Conservation (phyloP, 208 protist species). For the Acanthamoeba castellanii region DNA sequence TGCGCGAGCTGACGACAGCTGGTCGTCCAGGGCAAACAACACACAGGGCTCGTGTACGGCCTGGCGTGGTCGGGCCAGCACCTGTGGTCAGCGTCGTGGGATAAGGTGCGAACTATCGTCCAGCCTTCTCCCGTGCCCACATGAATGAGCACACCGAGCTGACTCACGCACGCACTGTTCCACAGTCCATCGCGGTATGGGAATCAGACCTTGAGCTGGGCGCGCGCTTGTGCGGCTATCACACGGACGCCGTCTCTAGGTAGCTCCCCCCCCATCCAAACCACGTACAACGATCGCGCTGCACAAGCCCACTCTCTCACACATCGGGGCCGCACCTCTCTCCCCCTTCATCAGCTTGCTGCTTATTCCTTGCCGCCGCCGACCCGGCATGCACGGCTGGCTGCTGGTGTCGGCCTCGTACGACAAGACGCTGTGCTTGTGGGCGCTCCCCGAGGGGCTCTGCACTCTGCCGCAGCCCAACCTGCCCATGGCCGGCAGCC, state of each 20-base stretch:
- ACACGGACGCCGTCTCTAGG: slow-evolving; percentile 53
- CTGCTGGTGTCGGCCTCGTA: slow-evolving; percentile 34
- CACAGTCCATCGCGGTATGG: slow-evolving; percentile 26
- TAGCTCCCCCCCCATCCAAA: background rate
- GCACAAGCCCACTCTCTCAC: background rate
- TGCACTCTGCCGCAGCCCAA: background rate
- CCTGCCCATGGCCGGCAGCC: background rate
- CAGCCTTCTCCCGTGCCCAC: background rate
- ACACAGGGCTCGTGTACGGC: slow-evolving; percentile 58
- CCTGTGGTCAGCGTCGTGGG: slow-evolving; percentile 61
- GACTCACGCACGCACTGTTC: background rate
- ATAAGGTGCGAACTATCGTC: background rate
- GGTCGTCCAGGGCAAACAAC: slow-evolving; percentile 15
- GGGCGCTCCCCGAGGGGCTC: slow-evolving; percentile 3
- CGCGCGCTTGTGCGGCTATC: slow-evolving; percentile 11
- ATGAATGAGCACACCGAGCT: too few species aligned
- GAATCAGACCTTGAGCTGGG: slow-evolving; percentile 16
- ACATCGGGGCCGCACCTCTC: too few species aligned
- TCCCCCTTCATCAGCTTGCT: background rate
- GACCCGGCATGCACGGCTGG: slow-evolving; percentile 9
- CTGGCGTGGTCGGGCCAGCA: slow-evolving; percentile 46
- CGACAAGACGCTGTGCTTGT: slow-evolving; percentile 57
- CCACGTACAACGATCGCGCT: background rate
- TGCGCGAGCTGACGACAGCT: background rate
- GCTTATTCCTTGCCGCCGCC: background rate